Evolutionary conservation across 805 yeast species (phyloP).

Genomic region (Priceomyces haplophilus): DNA sequence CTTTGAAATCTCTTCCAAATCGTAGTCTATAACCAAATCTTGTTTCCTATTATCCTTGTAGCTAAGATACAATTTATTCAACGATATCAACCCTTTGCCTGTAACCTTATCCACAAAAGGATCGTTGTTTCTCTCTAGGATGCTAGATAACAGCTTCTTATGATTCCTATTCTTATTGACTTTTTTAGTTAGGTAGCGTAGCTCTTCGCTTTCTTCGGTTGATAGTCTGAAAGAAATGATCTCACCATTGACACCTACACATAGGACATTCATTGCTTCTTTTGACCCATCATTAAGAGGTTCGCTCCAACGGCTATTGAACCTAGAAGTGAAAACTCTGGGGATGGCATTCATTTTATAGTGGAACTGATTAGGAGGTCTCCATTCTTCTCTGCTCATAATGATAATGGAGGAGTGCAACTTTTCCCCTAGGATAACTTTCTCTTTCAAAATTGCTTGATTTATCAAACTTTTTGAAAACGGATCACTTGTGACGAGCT

Average conservation of each 20-base stretch:
- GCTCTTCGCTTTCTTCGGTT: constrained; percentile 11
- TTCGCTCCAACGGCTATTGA: constrained; percentile 20
- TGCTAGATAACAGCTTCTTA: constrained; percentile 12
- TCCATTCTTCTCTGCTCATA: constrained; percentile 14
- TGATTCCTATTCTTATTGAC: constrained; percentile 8
- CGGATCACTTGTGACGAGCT: constrained; percentile 28
- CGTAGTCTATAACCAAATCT: constrained; percentile 31
- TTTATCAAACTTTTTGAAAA: constrained; percentile 32
- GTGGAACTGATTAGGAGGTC: constrained; percentile 9
- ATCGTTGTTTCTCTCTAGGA: constrained; percentile 22
- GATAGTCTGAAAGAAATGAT: constrained; percentile 19
- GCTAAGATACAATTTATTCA: constrained; percentile 36
- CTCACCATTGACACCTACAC: constrained; percentile 41
- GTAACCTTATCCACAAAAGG: constrained; percentile 37
- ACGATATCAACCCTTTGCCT: constrained; percentile 38
- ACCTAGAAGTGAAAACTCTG: constrained; percentile 24
- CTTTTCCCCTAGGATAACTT: constrained; percentile 34
- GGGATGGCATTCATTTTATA: constrained; percentile 30
- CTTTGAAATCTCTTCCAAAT: constrained; percentile 26
- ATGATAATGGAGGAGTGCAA: constrained; percentile 31
- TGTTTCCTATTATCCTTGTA: constrained; percentile 19
- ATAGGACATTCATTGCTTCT: constrained; percentile 12
- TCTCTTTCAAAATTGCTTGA: constrained; percentile 20
- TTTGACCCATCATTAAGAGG: constrained; percentile 2
- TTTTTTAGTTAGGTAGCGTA: constrained; percentile 11